phyloP scores from a whole-genome alignment of 306 rosid species.

The Rubus idaeus region DNA sequence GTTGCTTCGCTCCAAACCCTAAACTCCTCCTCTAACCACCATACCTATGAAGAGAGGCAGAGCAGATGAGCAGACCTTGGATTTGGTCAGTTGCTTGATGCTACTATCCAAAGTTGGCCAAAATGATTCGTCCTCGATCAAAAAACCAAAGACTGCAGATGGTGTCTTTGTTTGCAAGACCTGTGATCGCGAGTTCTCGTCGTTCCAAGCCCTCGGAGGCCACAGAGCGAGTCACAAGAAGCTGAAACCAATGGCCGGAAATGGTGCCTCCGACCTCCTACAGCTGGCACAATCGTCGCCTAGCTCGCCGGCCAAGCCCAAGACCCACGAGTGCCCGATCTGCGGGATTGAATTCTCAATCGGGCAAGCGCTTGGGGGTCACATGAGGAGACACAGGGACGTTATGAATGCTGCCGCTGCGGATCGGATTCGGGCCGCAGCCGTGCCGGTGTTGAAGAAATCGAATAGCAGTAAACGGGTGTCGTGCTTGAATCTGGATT shows the following conservation, averaged over 20 bases:
- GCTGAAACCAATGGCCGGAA: conserved; percentile 31
- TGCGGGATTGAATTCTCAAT: conserved; percentile 54
- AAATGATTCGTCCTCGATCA: not conserved
- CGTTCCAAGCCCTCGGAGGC: conserved; percentile 78
- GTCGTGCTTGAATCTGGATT: conserved; percentile 2
- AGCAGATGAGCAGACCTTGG: conserved; percentile 20
- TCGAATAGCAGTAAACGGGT: conserved; percentile 5
- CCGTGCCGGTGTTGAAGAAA: conserved; percentile 7
- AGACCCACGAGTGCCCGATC: conserved; percentile 50
- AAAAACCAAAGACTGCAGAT: not conserved
- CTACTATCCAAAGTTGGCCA: conserved; percentile 43
- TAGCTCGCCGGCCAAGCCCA: conserved; percentile 21
- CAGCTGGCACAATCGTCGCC: not conserved
- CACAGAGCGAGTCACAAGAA: conserved; percentile 72
- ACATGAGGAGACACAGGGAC: conserved; percentile 66
- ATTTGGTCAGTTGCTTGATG: conserved; percentile 49
- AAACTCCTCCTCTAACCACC: not conserved
- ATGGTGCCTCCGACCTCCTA: not conserved
- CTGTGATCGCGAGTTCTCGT: conserved; percentile 45
- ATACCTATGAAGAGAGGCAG: conserved; percentile 53
- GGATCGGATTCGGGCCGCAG: not conserved
- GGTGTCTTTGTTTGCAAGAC: conserved; percentile 65
- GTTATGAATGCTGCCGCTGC: not conserved
- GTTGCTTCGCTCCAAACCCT: not conserved
- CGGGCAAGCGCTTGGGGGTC: conserved; percentile 36